Evolutionary conservation across 768 basidiomycete genomes (phyloP), one percentile per base, ranked within the genome.

Genomic region (Boletellus ananas): DNA sequence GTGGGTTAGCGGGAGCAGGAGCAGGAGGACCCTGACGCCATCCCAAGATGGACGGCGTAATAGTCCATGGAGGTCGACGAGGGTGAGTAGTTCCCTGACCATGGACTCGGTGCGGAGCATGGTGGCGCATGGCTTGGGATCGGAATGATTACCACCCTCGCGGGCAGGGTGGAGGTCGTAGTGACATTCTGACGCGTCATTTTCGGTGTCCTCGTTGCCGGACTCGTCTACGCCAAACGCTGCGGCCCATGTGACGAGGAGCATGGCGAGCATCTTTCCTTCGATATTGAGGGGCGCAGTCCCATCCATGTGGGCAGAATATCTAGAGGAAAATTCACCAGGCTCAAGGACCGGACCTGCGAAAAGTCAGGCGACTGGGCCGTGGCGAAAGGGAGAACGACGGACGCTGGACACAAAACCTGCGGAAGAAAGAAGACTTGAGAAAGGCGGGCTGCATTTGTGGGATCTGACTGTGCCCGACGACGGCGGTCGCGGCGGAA

Each of bases 271-370:
- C 49, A 95, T 78, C 36, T 80, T 79, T 12, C 85, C 92, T 56
- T 90, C 84, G 42, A 79, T 74, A n/a, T 80, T 78, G 11, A 95
- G 78, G 14, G 78, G 68, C 16, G 79, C 75, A 4, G 76, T 71
- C 1, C 85, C 85, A 51, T 87, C 81, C 49, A 67, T 65, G 60
- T 85, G 87, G 31, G 83, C 80, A 14, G 76, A 66, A 61, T 82
- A 94, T 41, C 91, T 79, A n/a, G 79, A 72, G 21, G 79, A 73
- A 58, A 93, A 94, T 62, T 94, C 91, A 34, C 72, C 72, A 5
- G 88, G 79, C 58, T 95, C 92, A 42, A 95, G 74, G 49, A 95
- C 77, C 9, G 94, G 94, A 39, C 91, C 94, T 96, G 65, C 9
- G 27, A 49, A 20, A 36, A 39, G 48, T 61, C 31, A 58, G 48